Evolutionary conservation across 2,329 filamentous ascomycete genomes (phyloP).

Genomic region (Pseudocercospora eumusae): DNA sequence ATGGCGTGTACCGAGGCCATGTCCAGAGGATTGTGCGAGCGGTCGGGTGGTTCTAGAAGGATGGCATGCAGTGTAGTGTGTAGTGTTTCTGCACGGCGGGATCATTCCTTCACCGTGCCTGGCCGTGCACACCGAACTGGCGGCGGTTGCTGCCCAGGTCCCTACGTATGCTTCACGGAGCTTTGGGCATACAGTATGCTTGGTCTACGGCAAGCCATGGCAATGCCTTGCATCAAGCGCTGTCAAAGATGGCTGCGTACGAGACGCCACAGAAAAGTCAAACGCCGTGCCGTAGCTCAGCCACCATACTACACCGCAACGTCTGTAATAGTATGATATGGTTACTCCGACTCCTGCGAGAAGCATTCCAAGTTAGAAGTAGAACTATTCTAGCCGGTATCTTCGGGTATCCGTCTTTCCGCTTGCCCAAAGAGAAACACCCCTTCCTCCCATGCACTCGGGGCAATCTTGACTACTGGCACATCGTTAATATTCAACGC

Average conservation of each 20-base stretch:
- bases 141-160: neutral
- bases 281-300: neutral
- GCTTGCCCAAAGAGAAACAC: neutral
- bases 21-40: neutral
- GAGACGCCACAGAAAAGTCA: conserved; percentile 2
- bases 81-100: no score
- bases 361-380: conserved; percentile 5
- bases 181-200: neutral
- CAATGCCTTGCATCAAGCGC: neutral
- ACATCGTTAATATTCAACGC: neutral
- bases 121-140: neutral
- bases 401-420: neutral
- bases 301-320: conserved; percentile 6
- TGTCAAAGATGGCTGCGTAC: neutral
- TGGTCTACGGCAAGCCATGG: neutral
- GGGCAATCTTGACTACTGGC: conserved; percentile 1
- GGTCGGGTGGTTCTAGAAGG: neutral
- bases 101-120: neutral
- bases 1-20: conserved; percentile 18
- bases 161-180: neutral
- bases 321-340: no score
- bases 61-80: neutral
- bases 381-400: no score
- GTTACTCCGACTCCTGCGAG: no score
- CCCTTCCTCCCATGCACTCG: neutral